Percentiles rank a stretch among this genome's conserved stretches.
Evolutionary conservation across 2,329 filamentous ascomycete genomes (phyloP).

Genomic region (Colletotrichum liriopes): DNA sequence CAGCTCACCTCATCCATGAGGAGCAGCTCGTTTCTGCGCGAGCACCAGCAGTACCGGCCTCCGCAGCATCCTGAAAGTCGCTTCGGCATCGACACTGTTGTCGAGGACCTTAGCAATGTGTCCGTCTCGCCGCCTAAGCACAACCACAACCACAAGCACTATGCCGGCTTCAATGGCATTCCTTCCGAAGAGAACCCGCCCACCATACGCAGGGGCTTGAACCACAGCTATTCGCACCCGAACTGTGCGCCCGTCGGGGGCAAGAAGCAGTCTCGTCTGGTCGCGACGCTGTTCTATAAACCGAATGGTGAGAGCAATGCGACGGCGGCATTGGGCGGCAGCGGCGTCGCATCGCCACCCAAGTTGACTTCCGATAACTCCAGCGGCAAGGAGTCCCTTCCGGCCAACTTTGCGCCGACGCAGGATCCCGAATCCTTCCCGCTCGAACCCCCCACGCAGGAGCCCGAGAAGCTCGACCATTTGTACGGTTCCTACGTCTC

Average conservation of each 20-base stretch:
- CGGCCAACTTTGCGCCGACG: conserved; percentile 72
- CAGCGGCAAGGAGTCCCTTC: conserved; percentile 59
- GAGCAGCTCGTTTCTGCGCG: conserved; percentile 74
- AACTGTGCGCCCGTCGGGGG: conserved; percentile 72
- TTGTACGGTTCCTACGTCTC: conserved; percentile 78
- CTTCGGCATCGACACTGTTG: conserved; percentile 76
- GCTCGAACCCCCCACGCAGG: conserved; percentile 70
- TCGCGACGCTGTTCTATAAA: conserved; percentile 78
- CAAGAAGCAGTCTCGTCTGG: conserved; percentile 64
- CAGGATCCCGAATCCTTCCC: conserved; percentile 72
- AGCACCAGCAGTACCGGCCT: conserved; percentile 76
- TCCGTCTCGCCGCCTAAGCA: conserved; percentile 53
- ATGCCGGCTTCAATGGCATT: conserved; percentile 71
- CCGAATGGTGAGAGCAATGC: conserved; percentile 48
- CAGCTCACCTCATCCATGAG: conserved; percentile 68
- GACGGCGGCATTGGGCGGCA: conserved; percentile 14
- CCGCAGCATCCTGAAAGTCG: conserved; percentile 68
- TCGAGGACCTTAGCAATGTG: conserved; percentile 67
- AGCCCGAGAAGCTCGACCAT: conserved; percentile 74
- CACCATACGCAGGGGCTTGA: conserved; percentile 74
- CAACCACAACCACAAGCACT: conserved; percentile 50
- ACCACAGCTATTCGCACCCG: conserved; percentile 74
- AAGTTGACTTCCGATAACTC: conserved; percentile 52
- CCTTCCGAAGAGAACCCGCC: conserved; percentile 73
- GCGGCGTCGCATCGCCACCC: conserved; percentile 54